Conservation (phyloP, 306 rosid species). For the Prosopis cineraria region DNA sequence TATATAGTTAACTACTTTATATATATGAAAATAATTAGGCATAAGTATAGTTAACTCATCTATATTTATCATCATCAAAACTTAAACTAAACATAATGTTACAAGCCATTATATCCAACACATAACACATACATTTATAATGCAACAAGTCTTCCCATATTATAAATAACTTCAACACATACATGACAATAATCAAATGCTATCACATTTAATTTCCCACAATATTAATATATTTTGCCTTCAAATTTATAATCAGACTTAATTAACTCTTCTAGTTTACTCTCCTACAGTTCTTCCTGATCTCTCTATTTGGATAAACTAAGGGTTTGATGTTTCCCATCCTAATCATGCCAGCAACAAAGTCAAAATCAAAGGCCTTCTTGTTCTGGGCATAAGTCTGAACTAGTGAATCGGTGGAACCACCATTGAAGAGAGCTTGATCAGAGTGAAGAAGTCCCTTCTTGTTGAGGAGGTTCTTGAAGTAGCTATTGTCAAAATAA, state of each 20-base stretch:
- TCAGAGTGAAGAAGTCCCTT: conserved; percentile 81
- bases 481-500: conserved; percentile 64
- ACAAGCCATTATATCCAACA: too few species aligned
- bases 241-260: neutral
- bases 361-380: conserved; percentile 47
- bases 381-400: conserved; percentile 45
- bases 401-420: conserved; percentile 68
- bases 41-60: too few species aligned
- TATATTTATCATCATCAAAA: too few species aligned
- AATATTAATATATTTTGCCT: neutral
- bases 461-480: conserved; percentile 58
- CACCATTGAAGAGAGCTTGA: conserved; percentile 66
- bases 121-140: neutral
- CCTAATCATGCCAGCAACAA: conserved; percentile 65
- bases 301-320: conserved; percentile 68
- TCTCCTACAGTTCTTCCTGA: conserved; percentile 62
- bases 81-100: too few species aligned
- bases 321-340: conserved; percentile 80
- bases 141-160: neutral
- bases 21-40: too few species aligned
- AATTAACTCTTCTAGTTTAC: conserved; percentile 30
- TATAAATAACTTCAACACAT: neutral
- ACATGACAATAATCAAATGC: neutral
- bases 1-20: too few species aligned
- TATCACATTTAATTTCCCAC: neutral